phyloP scores from a whole-genome alignment of 169 alveolate genomes.

The Cryptosporidium canis region DNA sequence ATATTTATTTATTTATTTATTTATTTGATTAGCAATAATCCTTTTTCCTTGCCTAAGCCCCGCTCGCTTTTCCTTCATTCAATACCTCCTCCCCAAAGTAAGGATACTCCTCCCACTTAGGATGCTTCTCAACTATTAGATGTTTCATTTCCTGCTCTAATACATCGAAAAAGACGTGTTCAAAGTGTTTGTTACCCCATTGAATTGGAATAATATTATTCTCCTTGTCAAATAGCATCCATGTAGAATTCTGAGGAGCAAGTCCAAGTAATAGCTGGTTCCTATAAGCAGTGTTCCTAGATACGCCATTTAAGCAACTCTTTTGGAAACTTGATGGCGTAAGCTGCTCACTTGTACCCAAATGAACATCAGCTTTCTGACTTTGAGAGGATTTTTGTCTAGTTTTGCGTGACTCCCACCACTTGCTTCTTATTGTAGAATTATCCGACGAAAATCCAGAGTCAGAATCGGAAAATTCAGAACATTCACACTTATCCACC shows the following conservation, averaged over 20 bases:
- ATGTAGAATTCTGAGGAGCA: slow-evolving; percentile 77
- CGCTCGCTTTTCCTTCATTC: slow-evolving; percentile 26
- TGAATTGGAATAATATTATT: slow-evolving; percentile 81
- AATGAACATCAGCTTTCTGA: slow-evolving; percentile 10
- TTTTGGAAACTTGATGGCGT: slow-evolving; percentile 34
- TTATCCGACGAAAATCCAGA: slow-evolving; percentile 43
- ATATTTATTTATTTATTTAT: slow-evolving; percentile 15
- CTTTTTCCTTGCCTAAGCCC: neutral
- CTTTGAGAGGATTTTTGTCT: slow-evolving; percentile 72
- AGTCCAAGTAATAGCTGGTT: slow-evolving; percentile 44
- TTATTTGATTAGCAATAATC: slow-evolving; percentile 45
- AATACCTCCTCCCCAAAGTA: slow-evolving; percentile 70
- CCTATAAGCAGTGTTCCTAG: slow-evolving; percentile 46
- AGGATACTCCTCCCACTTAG: slow-evolving; percentile 77
- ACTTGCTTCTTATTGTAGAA: slow-evolving; percentile 47
- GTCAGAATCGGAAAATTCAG: slow-evolving; percentile 3
- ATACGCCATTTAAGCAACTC: slow-evolving; percentile 28
- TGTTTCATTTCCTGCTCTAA: slow-evolving; percentile 75
- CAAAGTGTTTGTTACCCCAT: slow-evolving; percentile 83
- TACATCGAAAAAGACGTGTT: slow-evolving; percentile 79
- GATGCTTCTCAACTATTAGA: slow-evolving; percentile 78
- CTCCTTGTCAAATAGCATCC: slow-evolving; percentile 82
- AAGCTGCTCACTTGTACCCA: slow-evolving; percentile 14
- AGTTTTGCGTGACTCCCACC: slow-evolving; percentile 73
- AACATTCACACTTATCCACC: neutral